Evolutionary conservation across 1,139 yeast genomes (phyloP).

Genomic region (Suhomyces atakaporum): DNA sequence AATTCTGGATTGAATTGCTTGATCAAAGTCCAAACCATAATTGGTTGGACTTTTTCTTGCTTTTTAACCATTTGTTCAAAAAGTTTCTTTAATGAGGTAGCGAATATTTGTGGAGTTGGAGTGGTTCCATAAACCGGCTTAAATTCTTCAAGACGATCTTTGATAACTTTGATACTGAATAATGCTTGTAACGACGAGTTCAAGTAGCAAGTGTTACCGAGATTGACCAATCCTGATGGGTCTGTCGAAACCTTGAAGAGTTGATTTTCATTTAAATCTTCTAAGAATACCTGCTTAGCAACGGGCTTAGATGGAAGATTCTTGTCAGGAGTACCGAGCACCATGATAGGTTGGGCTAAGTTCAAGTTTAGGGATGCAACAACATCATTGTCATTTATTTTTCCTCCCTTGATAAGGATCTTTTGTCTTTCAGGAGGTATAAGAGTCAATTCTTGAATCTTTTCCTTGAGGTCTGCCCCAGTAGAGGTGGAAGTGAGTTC

Average conservation of each 20-base stretch:
- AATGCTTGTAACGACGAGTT: conserved; percentile 87
- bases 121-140: conserved; percentile 31
- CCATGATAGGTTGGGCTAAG: conserved; percentile 73
- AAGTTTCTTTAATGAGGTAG: conserved; percentile 38
- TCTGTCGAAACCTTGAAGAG: conserved; percentile 41
- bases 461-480: conserved; percentile 71
- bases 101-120: conserved; percentile 48
- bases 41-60: conserved; percentile 48
- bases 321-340: conserved; percentile 85
- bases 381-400: conserved; percentile 67
- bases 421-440: conserved; percentile 90
- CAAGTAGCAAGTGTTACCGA: conserved; percentile 95
- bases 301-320: conserved; percentile 62
- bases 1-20: conserved; percentile 83
- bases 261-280: conserved; percentile 60
- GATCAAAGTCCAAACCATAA: conserved; percentile 61
- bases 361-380: conserved; percentile 57
- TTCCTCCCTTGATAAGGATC: conserved; percentile 87
- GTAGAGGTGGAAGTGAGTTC: conserved; percentile 56
- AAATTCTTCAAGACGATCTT: conserved; percentile 28
- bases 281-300: conserved; percentile 60
- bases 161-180: conserved; percentile 64
- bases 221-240: conserved; percentile 83
- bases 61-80: conserved; percentile 50
- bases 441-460: conserved; percentile 70